phyloP scores from a whole-genome alignment of 352 stramenopile species.

The Elongisporangium anandrum region DNA sequence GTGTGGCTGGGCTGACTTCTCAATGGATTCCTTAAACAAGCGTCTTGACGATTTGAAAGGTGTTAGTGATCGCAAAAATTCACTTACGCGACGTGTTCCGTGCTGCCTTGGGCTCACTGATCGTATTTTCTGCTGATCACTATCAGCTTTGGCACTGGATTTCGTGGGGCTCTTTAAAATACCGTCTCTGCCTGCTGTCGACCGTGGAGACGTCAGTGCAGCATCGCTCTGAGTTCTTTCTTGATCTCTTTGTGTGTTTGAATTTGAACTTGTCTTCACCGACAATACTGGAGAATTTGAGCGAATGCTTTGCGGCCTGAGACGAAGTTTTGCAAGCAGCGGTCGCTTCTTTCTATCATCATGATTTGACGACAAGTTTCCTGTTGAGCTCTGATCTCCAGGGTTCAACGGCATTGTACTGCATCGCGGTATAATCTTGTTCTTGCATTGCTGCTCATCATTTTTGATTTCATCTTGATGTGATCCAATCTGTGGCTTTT shows the following conservation, averaged over 20 bases:
- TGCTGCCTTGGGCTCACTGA: neutral
- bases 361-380: neutral
- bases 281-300: slow-evolving; percentile 3
- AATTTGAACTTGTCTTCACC: neutral
- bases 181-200: neutral
- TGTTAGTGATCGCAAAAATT: slow-evolving; percentile 36
- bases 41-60: slow-evolving; percentile 31
- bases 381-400: neutral
- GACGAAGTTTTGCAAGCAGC: slow-evolving; percentile 45
- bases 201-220: neutral
- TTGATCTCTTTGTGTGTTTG: neutral
- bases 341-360: slow-evolving; percentile 24
- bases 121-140: neutral
- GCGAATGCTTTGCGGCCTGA: slow-evolving; percentile 38
- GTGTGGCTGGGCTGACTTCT: slow-evolving; percentile 9
- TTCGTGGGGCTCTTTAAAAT: neutral
- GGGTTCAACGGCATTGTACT: neutral
- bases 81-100: slow-evolving; percentile 2
- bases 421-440: neutral
- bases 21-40: slow-evolving; percentile 14
- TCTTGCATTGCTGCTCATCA: neutral
- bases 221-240: neutral
- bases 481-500: neutral
- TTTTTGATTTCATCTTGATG: neutral
- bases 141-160: neutral